A percentile compares a stretch with the other conserved stretches of the same genome.
These are phyloP conservation scores for Fragilaria radians DNA, from an alignment of 108 stramenopile species.

Conservation along the genomic window DNA sequence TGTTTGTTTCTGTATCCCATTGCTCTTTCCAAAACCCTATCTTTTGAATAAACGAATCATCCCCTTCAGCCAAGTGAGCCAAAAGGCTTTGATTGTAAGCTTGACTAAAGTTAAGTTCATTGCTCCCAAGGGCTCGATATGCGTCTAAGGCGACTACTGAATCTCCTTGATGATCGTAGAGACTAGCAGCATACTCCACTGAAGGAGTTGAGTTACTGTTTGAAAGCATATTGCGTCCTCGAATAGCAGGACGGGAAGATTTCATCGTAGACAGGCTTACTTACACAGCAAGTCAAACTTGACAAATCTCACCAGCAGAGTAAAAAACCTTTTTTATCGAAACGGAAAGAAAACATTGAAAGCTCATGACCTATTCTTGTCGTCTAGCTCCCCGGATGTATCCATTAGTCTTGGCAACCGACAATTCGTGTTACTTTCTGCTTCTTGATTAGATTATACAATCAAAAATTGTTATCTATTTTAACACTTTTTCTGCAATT, in stretches of 20 bases:
- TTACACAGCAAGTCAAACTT: no score
- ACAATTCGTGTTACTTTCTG: no score
- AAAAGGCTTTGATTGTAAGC: slow-evolving; percentile 28
- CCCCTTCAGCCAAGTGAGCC: not conserved
- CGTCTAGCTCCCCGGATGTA: no score
- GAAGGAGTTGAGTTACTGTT: not conserved
- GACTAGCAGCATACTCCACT: slow-evolving; percentile 5
- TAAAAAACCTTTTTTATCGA: no score
- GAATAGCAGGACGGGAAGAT: not conserved
- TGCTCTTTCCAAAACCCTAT: not conserved
- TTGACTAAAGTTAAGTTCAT: not conserved
- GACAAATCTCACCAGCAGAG: no score
- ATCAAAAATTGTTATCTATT: no score
- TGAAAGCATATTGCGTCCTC: not conserved
- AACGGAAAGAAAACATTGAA: no score
- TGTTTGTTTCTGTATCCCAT: not conserved
- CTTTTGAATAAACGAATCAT: not conserved
- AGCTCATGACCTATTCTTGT: no score
- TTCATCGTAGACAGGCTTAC: no score
- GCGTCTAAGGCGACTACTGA: slow-evolving; percentile 25
- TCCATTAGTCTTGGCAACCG: no score
- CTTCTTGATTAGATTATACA: no score
- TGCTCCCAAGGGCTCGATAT: not conserved
- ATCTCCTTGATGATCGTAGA: slow-evolving; percentile 35
- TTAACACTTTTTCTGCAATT: no score